A percentile compares a stretch with the other conserved stretches of the same genome.
phyloP scores from a whole-genome alignment of 1,284 basidiomycete genomes.

The Trichosporon asahii region DNA sequence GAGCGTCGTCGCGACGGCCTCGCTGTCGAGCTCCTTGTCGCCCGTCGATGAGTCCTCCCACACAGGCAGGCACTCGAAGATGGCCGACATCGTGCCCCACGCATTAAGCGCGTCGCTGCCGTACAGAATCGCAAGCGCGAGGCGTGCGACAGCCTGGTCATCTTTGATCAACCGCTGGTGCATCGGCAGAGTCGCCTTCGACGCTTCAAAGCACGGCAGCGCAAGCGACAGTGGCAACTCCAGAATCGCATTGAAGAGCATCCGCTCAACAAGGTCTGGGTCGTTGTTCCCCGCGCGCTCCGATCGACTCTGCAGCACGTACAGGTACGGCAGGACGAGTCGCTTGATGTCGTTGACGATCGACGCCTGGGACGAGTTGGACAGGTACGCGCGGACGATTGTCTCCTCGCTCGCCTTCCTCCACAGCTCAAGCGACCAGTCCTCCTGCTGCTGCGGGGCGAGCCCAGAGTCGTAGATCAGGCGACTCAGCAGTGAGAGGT shows the following conservation, averaged over 20 bases:
- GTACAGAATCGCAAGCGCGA: constrained; percentile 85
- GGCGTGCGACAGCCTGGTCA: constrained; percentile 75
- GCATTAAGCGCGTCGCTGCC: constrained; percentile 66
- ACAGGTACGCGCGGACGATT: constrained; percentile 70
- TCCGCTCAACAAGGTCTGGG: constrained; percentile 55
- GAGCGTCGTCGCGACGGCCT: constrained; percentile 73
- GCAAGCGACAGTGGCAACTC: constrained; percentile 63
- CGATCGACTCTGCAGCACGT: constrained; percentile 76
- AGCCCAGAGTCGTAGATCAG: constrained; percentile 72
- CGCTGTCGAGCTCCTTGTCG: constrained; percentile 60
- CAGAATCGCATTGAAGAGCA: constrained; percentile 74
- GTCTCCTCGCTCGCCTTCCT: constrained; percentile 61
- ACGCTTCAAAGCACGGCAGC: constrained; percentile 76
- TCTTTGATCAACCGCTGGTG: constrained; percentile 69
- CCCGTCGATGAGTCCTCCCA: constrained; percentile 64
- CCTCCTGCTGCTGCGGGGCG: constrained; percentile 30
- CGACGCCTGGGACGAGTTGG: constrained; percentile 62
- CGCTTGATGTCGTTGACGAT: constrained; percentile 68
- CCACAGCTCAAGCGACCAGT: constrained; percentile 76
- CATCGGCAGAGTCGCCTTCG: constrained; percentile 74
- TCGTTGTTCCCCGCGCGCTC: constrained; percentile 73
- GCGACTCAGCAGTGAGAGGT: constrained; percentile 75
- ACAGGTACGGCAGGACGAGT: constrained; percentile 84
- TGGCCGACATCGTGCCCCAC: constrained; percentile 78
- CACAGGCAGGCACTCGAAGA: constrained; percentile 90